Percentiles rank a stretch among this genome's conserved stretches.
phyloP scores from a whole-genome alignment of 2,329 filamentous ascomycete genomes.

The Calonectria hongkongensis region DNA sequence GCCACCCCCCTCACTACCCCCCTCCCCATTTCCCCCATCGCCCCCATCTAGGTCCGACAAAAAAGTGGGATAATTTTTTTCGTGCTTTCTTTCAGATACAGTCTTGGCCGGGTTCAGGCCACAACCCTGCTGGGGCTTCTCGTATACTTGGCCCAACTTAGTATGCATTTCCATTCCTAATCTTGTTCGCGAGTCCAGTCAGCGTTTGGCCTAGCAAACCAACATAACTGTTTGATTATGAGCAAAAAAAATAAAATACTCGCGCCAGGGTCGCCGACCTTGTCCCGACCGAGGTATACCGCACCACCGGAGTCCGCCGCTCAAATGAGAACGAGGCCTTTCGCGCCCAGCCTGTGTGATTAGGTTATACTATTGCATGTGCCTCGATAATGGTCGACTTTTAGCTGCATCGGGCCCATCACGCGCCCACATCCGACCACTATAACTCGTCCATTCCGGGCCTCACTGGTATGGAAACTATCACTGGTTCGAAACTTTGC shows the following conservation, averaged over 20 bases:
- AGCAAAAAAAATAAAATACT: conserved; percentile 13
- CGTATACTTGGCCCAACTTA: conserved; percentile 28
- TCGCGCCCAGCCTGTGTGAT: conserved; percentile 33
- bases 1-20: background rate
- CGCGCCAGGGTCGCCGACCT: conserved; percentile 17
- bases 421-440: conserved; percentile 18
- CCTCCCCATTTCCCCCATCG: background rate
- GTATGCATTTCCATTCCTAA: conserved; percentile 22
- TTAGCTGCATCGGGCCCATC: conserved; percentile 35
- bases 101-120: conserved; percentile 7
- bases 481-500: conserved; percentile 36
- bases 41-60: conserved; percentile 15
- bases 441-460: conserved; percentile 10
- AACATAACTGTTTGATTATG: conserved; percentile 8
- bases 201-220: conserved; percentile 16
- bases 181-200: conserved; percentile 7
- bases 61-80: conserved; percentile 3
- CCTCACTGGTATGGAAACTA: conserved; percentile 18
- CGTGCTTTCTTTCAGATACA: background rate
- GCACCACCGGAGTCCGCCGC: conserved; percentile 32
- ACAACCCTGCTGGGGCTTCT: conserved; percentile 26
- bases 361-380: conserved; percentile 35
- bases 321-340: conserved; percentile 16
- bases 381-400: conserved; percentile 27
- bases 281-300: conserved; percentile 26